phyloP scores from a whole-genome alignment of 106 monocot species.

The Gastrodia elata region DNA sequence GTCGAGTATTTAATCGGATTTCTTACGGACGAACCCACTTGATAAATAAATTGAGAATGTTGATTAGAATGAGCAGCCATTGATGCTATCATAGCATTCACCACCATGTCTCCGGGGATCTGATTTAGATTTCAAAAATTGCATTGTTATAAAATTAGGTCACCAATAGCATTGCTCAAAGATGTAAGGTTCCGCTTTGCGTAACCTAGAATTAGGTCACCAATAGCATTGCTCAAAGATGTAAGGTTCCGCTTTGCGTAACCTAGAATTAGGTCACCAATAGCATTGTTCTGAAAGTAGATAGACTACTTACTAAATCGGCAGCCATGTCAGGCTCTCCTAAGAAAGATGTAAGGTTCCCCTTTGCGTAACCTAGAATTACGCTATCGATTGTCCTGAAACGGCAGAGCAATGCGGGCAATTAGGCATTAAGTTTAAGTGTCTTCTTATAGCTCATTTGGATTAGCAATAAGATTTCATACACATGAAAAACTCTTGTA shows the following conservation, averaged over 20 bases:
- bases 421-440: no score
- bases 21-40: constrained; percentile 42
- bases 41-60: constrained; percentile 35
- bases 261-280: neutral
- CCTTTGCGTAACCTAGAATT: constrained; percentile 47
- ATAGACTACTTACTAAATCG: constrained; percentile 44
- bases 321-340: constrained; percentile 37
- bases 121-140: constrained; percentile 11
- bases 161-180: neutral
- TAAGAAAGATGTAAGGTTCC: constrained; percentile 46
- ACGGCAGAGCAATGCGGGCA: neutral
- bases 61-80: constrained; percentile 38
- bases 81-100: constrained; percentile 62
- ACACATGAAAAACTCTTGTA: neutral
- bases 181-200: neutral
- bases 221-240: neutral
- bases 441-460: no score
- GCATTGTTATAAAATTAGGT: neutral
- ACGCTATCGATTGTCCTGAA: constrained; percentile 65
- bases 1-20: constrained; percentile 32
- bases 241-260: neutral
- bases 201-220: neutral
- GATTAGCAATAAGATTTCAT: neutral
- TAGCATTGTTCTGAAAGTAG: neutral
- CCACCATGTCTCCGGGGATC: constrained; percentile 80